Evolutionary conservation across 805 yeast species (phyloP).

Genomic region (Saccharomycopsis schoenii): DNA sequence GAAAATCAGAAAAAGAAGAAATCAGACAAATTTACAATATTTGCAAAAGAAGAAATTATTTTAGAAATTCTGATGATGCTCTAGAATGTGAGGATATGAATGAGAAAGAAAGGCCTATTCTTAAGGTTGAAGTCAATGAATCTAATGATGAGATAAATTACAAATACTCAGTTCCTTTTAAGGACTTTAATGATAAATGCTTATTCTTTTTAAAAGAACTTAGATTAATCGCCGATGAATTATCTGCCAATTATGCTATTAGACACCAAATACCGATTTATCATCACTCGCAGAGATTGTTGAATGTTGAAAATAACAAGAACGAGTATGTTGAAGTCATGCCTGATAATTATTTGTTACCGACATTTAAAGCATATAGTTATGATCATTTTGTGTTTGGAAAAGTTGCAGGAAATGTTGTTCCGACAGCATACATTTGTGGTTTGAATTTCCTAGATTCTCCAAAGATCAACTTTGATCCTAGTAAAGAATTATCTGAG

Average conservation of each 20-base stretch:
- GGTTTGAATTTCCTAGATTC: slow-evolving; percentile 28
- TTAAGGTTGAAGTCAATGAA: background rate
- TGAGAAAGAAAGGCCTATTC: background rate
- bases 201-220: slow-evolving; percentile 21
- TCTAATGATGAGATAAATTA: background rate
- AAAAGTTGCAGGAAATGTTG: slow-evolving; percentile 30
- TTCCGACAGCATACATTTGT: slow-evolving; percentile 27
- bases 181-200: background rate
- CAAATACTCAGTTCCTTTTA: background rate
- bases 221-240: slow-evolving; percentile 25
- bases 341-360: slow-evolving; percentile 19
- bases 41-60: slow-evolving; percentile 4
- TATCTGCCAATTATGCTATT: slow-evolving; percentile 23
- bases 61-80: slow-evolving; percentile 6
- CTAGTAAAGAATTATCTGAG: background rate
- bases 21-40: slow-evolving; percentile 12
- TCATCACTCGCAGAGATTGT: slow-evolving; percentile 24
- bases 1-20: slow-evolving; percentile 2
- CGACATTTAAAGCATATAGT: slow-evolving; percentile 26
- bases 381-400: slow-evolving; percentile 31
- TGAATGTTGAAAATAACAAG: slow-evolving; percentile 21
- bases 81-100: slow-evolving; percentile 4
- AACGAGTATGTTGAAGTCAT: slow-evolving; percentile 18
- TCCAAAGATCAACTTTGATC: slow-evolving; percentile 8
- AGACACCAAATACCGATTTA: slow-evolving; percentile 23